Conservation (phyloP, 495 filamentous ascomycete species). For the Lentithecium fluviatile region DNA sequence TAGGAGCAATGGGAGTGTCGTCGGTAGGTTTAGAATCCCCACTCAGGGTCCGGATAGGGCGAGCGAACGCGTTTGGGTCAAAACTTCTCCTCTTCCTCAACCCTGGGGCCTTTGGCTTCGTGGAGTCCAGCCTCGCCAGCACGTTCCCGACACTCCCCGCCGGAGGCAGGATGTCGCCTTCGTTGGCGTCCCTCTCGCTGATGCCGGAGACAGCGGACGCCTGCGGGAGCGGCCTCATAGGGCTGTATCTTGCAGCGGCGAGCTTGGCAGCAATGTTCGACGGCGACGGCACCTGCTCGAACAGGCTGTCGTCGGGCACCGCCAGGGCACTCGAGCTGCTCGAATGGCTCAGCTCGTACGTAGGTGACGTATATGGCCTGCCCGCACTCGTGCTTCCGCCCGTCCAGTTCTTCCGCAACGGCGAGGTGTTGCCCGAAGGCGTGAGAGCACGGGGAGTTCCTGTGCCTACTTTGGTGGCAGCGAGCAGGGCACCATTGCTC, state of each 20-base stretch:
- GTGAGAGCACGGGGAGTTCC: slow-evolving; percentile 8
- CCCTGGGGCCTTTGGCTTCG: not conserved
- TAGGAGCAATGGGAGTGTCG: slow-evolving; percentile 54
- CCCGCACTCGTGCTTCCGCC: slow-evolving; percentile 19
- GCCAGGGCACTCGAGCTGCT: slow-evolving; percentile 31
- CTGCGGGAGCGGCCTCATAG: slow-evolving; percentile 19
- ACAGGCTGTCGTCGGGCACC: slow-evolving; percentile 24
- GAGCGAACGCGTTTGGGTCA: slow-evolving; percentile 8
- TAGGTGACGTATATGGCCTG: slow-evolving; percentile 18
- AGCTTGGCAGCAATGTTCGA: slow-evolving; percentile 39
- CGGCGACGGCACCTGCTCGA: slow-evolving; percentile 27
- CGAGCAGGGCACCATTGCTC: slow-evolving; percentile 33
- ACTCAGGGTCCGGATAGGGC: not conserved
- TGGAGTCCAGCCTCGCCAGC: slow-evolving; percentile 21
- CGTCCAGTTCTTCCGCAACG: slow-evolving; percentile 24
- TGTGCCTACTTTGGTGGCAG: slow-evolving; percentile 33
- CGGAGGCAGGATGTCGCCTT: slow-evolving; percentile 29
- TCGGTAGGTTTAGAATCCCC: slow-evolving; percentile 43
- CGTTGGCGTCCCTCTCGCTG: slow-evolving; percentile 15
- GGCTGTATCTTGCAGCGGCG: slow-evolving; percentile 33
- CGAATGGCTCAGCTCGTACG: slow-evolving; percentile 20
- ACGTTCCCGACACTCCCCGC: slow-evolving; percentile 29
- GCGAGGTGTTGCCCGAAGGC: slow-evolving; percentile 7
- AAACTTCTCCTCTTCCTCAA: slow-evolving; percentile 5
- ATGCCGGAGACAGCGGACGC: not conserved